Base-by-base conservation (phyloP, 1,139 yeast genomes). In the Geotrichum aggregatum region DNA sequence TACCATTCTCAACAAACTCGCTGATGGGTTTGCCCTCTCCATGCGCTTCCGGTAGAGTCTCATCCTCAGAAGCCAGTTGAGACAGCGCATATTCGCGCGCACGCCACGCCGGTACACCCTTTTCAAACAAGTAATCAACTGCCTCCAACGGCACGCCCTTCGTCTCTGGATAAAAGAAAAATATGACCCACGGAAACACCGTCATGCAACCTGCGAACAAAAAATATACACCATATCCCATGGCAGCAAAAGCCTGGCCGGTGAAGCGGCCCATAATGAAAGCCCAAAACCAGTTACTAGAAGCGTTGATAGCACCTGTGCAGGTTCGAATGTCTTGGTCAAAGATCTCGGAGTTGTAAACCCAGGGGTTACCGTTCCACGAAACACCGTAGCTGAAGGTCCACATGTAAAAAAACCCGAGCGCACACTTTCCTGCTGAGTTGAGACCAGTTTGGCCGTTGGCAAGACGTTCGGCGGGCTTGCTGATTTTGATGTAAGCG, bases 111-210 rank as follows among this genome's bases (percentile, higher is more conserved):
- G 44, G 44, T 3, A 41, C 44, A 4, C 44, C 44, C 4, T 19
- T 41, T 4, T 41, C 44, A 28, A 41, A 41, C 14, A 41, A 16
- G 19, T 41, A 41, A 16, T 22, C 44, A 18, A 41, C 19, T 5
- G 44, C 44, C 66, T 82, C 87, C 67, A 82, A 74, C 56, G 79
- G 71, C 59, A 81, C 75, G 16, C 86, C 85, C 67, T 79, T 81
- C 24, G 87, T 82, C 68, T 82, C 87, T 61, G 76, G 78, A 48
- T 83, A 80, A 59, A 75, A 74, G 66, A 79, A 76, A 65, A 74
- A 79, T 16, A 79, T 64, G 68, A 47, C 74, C 73, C 63, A 56
- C 1, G 59, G 35, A 7, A 52, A 50, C 16, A 46, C 26, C 7
- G 45, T 36, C 26, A 47, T 55, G 41, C 56, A 54, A 31, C 22